Conservation (phyloP, 2,329 filamentous ascomycete genomes). For the Pseudogymnoascus sp. region DNA sequence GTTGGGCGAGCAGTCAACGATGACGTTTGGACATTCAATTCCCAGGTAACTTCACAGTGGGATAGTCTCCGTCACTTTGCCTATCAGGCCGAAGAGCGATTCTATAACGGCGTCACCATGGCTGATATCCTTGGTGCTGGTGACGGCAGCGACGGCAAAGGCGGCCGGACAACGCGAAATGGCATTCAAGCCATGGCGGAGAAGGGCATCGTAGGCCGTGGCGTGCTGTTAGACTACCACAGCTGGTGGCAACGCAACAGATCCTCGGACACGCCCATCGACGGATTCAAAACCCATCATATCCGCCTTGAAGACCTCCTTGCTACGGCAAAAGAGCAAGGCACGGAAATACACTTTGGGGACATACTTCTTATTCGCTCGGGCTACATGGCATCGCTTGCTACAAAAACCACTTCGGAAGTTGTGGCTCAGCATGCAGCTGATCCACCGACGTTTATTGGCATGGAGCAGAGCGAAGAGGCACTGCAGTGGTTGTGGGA, state of each 20-base stretch:
- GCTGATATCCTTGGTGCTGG: conserved; percentile 28
- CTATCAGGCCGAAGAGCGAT: conserved; percentile 38
- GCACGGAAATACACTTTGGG: conserved; percentile 39
- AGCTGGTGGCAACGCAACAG: conserved; percentile 31
- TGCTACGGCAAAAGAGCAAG: conserved; percentile 37
- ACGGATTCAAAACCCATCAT: conserved; percentile 29
- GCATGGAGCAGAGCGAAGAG: conserved; percentile 38
- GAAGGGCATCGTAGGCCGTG: conserved; percentile 47
- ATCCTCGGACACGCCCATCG: conserved; percentile 30
- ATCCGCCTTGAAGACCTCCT: conserved; percentile 35
- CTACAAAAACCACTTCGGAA: conserved; percentile 27
- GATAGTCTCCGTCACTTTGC: conserved; percentile 47
- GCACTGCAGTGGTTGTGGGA: conserved; percentile 35
- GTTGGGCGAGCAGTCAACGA: conserved; percentile 49
- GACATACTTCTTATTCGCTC: conserved; percentile 43
- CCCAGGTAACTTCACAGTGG: conserved; percentile 49
- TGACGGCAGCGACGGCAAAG: conserved; percentile 22
- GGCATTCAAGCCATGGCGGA: conserved; percentile 44
- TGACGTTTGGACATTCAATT: conserved; percentile 53
- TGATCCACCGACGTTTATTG: conserved; percentile 36
- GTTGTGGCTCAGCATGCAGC: conserved; percentile 30
- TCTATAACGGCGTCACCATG: conserved; percentile 34
- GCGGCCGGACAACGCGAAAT: conserved; percentile 27
- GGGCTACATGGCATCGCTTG: conserved; percentile 34
- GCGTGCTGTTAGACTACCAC: conserved; percentile 46